Conservation (phyloP, 176 grass and related monocot species). For the Alopecurus myosuroides region DNA sequence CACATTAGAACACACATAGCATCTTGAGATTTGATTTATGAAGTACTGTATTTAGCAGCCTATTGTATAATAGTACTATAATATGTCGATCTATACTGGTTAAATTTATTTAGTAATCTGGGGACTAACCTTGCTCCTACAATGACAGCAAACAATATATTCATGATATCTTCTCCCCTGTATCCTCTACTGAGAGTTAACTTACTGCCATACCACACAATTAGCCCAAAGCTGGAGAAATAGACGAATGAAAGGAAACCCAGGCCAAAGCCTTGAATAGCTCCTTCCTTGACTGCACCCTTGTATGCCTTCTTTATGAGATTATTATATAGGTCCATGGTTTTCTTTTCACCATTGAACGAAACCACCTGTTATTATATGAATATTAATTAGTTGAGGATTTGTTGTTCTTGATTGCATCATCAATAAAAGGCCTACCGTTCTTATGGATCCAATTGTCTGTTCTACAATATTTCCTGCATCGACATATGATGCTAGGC, state of each 20-base stretch:
- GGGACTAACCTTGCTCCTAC: conserved; percentile 52
- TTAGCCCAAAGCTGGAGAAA: conserved; percentile 44
- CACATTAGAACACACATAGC: background rate
- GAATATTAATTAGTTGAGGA: background rate
- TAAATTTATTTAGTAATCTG: background rate
- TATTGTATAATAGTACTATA: conserved; percentile 6
- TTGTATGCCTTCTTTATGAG: conserved; percentile 46
- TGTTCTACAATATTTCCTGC: conserved; percentile 68
- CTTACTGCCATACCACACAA: conserved; percentile 55
- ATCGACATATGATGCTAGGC: conserved; percentile 47
- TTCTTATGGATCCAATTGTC: conserved; percentile 68
- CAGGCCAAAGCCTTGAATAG: conserved; percentile 40
- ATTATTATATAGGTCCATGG: conserved; percentile 44
- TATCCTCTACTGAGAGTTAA: conserved; percentile 50
- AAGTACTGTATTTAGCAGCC: background rate
- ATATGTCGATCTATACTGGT: background rate
- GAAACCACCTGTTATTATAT: conserved; percentile 50
- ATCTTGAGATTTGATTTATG: background rate
- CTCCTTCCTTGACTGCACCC: conserved; percentile 46
- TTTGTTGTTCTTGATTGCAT: background rate
- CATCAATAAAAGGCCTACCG: conserved; percentile 31
- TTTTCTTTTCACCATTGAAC: conserved; percentile 68
- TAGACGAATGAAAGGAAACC: conserved; percentile 36
- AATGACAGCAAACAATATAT: conserved; percentile 48
- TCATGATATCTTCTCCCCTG: conserved; percentile 46